Percentiles rank a stretch among this genome's conserved stretches.
These are phyloP conservation scores for Backusella macrospora DNA, from an alignment of 192 early-diverging fungal genomes.

Conservation along the genomic window DNA sequence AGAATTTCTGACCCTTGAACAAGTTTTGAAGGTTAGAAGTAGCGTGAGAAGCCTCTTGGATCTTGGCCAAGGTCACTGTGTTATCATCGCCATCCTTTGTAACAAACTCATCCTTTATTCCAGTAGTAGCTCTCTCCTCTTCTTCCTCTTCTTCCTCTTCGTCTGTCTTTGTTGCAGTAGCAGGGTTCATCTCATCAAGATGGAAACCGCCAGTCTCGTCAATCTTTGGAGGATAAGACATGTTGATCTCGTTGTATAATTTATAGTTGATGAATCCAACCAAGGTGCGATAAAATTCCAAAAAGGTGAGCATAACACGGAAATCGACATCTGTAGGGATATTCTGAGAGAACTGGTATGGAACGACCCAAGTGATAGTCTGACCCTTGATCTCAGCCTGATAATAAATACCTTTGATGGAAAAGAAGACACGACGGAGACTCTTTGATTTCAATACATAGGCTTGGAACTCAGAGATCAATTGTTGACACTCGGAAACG, in stretches of 20 bases:
- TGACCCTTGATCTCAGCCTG: constrained; percentile 97
- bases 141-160: constrained; percentile 35
- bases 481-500: constrained; percentile 75
- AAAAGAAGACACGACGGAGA: constrained; percentile 90
- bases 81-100: constrained; percentile 33
- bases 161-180: constrained; percentile 29
- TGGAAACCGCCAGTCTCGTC: constrained; percentile 72
- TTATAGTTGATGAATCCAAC: constrained; percentile 95
- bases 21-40: constrained; percentile 49
- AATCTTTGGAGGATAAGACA: constrained; percentile 90
- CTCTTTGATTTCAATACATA: constrained; percentile 80
- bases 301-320: constrained; percentile 94
- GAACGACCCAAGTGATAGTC: constrained; percentile 92
- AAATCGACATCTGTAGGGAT: constrained; percentile 94
- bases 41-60: constrained; percentile 53
- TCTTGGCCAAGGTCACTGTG: constrained; percentile 53
- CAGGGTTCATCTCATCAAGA: constrained; percentile 57
- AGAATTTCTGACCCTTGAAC: constrained; percentile 75
- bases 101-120: constrained; percentile 55
- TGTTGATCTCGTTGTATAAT: constrained; percentile 85
- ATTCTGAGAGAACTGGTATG: constrained; percentile 93
- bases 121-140: constrained; percentile 42
- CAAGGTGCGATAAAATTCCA: constrained; percentile 93
- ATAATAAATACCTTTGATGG: constrained; percentile 99
- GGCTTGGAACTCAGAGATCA: constrained; percentile 93